Evolutionary conservation across 768 basidiomycete species (phyloP).

Genomic region (Suillus lakei): DNA sequence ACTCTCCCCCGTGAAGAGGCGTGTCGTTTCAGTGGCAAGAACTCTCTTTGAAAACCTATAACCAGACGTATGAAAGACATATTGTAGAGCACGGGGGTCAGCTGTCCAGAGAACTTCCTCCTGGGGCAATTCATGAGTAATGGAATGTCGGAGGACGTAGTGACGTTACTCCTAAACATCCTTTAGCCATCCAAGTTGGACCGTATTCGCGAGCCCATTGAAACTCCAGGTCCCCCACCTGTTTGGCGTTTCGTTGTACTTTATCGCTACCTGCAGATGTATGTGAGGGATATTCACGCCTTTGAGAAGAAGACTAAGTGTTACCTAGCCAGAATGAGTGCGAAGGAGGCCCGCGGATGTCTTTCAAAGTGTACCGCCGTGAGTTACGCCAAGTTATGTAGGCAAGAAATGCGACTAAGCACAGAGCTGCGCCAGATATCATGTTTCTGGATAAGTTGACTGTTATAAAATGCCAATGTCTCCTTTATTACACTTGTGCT

Average conservation of each 20-base stretch:
- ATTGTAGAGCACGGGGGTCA: constrained; percentile 33
- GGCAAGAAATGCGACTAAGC: neutral
- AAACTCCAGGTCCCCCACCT: constrained; percentile 37
- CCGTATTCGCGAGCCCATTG: constrained; percentile 33
- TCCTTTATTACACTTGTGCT: neutral
- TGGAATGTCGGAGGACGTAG: neutral
- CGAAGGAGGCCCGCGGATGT: constrained; percentile 13
- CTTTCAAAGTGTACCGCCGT: constrained; percentile 8
- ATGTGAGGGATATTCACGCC: neutral
- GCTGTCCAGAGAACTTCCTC: constrained; percentile 33
- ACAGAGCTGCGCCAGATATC: constrained; percentile 5
- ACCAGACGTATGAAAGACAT: constrained; percentile 31
- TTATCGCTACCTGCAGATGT: constrained; percentile 27
- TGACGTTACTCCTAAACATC: constrained; percentile 16
- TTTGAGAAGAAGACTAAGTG: neutral
- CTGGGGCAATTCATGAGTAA: constrained; percentile 13
- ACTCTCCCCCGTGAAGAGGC: constrained; percentile 28
- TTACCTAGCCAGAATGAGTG: constrained; percentile 13
- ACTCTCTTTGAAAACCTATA: constrained; percentile 32
- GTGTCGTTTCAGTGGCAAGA: constrained; percentile 10
- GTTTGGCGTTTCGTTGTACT: constrained; percentile 22
- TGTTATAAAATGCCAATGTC: neutral
- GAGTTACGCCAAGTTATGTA: constrained; percentile 11
- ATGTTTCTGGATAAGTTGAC: neutral
- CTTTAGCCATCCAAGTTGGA: constrained; percentile 22